phyloP scores from a whole-genome alignment of 2,329 filamentous ascomycete species.

The Ceratocystiopsis sp. region DNA sequence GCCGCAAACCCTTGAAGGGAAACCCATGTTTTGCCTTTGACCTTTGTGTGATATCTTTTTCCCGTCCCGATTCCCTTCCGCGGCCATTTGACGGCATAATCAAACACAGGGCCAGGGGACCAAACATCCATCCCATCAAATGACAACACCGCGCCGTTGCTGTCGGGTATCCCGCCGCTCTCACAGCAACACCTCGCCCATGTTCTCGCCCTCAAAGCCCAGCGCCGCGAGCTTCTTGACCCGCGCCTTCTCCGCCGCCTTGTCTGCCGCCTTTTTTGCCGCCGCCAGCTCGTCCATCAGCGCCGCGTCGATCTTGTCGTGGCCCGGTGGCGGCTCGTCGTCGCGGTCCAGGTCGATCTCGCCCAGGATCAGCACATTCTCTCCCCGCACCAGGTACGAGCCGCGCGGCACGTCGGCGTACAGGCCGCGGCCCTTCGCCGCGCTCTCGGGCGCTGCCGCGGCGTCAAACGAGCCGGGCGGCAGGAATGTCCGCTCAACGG shows the following conservation, averaged over 20 bases:
- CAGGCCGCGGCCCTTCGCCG: conserved; percentile 28
- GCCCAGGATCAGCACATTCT: conserved; percentile 90
- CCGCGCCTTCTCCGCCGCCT: conserved; percentile 54
- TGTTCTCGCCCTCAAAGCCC: conserved; percentile 77
- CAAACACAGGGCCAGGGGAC: no score
- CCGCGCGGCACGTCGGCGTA: conserved; percentile 78
- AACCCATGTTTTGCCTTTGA: no score
- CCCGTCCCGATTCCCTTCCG: no score
- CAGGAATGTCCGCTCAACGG: conserved; percentile 73
- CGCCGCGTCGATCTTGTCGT: conserved; percentile 31
- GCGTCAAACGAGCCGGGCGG: conserved; percentile 25
- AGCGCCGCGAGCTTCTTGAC: conserved; percentile 55
- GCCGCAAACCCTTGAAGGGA: no score
- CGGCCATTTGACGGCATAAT: no score
- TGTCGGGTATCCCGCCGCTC: neutral
- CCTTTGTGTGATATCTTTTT: no score
- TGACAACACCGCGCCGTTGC: no score
- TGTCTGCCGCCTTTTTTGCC: conserved; percentile 51
- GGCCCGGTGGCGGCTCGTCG: conserved; percentile 62
- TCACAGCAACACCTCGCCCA: conserved; percentile 57
- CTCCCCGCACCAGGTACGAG: conserved; percentile 80
- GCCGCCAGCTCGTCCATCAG: conserved; percentile 53
- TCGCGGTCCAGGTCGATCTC: conserved; percentile 96
- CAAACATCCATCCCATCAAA: no score
- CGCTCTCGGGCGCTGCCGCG: conserved; percentile 13